phyloP scores from a whole-genome alignment of 1,139 yeast genomes.

The Suhomyces bolitotheri region DNA sequence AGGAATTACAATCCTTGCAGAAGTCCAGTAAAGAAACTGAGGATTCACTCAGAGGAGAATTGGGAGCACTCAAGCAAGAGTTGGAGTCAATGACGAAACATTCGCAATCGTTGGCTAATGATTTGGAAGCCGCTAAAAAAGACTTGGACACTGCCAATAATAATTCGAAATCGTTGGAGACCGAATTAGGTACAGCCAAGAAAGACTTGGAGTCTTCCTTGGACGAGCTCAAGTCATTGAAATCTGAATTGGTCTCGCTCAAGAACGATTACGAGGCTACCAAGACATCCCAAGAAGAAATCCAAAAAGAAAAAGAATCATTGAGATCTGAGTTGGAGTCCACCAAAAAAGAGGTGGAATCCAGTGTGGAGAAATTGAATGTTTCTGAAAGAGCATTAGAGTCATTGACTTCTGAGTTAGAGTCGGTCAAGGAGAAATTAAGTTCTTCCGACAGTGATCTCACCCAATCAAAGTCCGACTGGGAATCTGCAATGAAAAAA shows the following conservation, averaged over 20 bases:
- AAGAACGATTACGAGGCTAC: neutral
- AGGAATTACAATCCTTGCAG: too few relatives aligned
- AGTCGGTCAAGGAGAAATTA: too few relatives aligned
- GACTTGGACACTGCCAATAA: slow-evolving; percentile 1
- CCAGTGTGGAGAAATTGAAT: too few relatives aligned
- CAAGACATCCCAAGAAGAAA: neutral
- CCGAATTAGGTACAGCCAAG: slow-evolving; percentile 4
- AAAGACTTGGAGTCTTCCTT: slow-evolving; percentile 1
- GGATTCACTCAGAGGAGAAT: neutral
- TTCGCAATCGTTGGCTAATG: slow-evolving; percentile 1
- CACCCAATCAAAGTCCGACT: too few relatives aligned
- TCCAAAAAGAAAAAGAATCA: neutral
- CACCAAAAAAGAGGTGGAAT: slow-evolving; percentile 2
- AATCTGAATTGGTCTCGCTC: neutral
- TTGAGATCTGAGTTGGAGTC: slow-evolving; percentile 4
- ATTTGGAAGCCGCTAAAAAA: slow-evolving; percentile 1
- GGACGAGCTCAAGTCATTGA: neutral
- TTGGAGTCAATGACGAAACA: too few relatives aligned
- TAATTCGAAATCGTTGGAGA: neutral
- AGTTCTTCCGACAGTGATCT: too few relatives aligned
- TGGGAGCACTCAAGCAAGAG: neutral
- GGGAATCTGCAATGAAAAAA: too few relatives aligned
- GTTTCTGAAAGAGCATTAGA: too few relatives aligned
- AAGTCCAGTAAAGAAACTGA: neutral
- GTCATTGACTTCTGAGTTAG: too few relatives aligned